Percentiles rank a stretch among this genome's conserved stretches.
Conservation (phyloP, 495 filamentous ascomycete genomes). For the Aspergillus indologenus region DNA sequence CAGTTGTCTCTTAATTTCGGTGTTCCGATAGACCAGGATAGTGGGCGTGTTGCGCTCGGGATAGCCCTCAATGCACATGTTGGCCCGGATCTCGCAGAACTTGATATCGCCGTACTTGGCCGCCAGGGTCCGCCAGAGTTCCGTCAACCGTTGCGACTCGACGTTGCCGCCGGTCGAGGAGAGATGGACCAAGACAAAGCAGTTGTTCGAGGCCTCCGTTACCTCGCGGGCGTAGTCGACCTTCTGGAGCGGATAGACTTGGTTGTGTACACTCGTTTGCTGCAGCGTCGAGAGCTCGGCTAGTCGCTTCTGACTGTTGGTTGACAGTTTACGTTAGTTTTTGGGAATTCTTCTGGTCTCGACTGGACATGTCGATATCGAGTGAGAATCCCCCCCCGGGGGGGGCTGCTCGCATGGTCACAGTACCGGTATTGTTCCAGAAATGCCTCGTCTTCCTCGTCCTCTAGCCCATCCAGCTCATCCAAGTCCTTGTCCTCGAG, state of each 20-base stretch:
- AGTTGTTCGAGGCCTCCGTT: constrained; percentile 77
- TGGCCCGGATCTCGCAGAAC: constrained; percentile 92
- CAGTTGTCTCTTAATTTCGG: constrained; percentile 84
- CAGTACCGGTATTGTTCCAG: constrained; percentile 72
- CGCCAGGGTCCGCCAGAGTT: constrained; percentile 86
- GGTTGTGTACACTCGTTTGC: constrained; percentile 73
- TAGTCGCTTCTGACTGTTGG: constrained; percentile 68
- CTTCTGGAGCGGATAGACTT: constrained; percentile 91
- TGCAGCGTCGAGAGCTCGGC: constrained; percentile 72
- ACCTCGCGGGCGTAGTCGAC: constrained; percentile 88
- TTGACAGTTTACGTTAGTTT: background rate
- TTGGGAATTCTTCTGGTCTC: background rate
- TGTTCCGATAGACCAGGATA: constrained; percentile 86
- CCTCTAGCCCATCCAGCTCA: constrained; percentile 89
- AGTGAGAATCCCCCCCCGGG: no score
- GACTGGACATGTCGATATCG: background rate
- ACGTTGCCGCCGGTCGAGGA: constrained; percentile 72
- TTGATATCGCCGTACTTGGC: constrained; percentile 87
- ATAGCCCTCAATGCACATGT: constrained; percentile 95
- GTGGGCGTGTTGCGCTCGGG: constrained; percentile 94
- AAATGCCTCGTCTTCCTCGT: constrained; percentile 91
- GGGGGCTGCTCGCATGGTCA: background rate
- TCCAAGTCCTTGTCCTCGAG: constrained; percentile 91
- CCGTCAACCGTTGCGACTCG: constrained; percentile 75
- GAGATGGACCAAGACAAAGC: constrained; percentile 79